Base-by-base conservation (phyloP, 352 stramenopile genomes). In the Pythium guiyangense region DNA sequence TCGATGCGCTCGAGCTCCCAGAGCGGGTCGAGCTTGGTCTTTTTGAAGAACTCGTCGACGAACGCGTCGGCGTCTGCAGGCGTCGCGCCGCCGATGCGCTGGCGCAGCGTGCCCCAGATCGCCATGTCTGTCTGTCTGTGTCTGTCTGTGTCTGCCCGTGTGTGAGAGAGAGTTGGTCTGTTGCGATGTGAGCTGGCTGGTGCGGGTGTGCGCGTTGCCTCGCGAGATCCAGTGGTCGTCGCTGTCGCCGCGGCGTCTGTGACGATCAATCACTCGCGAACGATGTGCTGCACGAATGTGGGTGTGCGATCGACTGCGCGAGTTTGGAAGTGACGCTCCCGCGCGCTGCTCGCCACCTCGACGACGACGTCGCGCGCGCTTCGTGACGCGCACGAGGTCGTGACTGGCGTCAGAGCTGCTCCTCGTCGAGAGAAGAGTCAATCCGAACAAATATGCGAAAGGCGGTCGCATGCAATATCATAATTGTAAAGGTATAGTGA, bases 41-140 rank as follows among this genome's bases (percentile, higher is more conserved):
- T 89, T 47, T 66, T 73, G 63, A 92, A 94, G 53, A 92, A 94
- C 15, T 86, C 71, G 54, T 92, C 70, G 25, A 94, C 72, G 57
- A 90, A 87, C 52, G 73, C 70, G 59, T 86, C 78, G 49, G 84
- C 88, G 63, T 92, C 81, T 6, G 74, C 77, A 42, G 70, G 60
- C 50, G 75, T 73, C 9, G 66, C 63, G 20, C 79, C 79, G 63
- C 84, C 74, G 49, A 93, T 87, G 49, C 76, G 73, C 58, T 93
- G 82, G 47, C 80, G 77, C 42, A 93, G 69, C 56, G 84, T 92
- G 40, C 82, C 84, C 84, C 84, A 93, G 45, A 93, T 74, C 63
- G 75, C 79, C 84, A 93, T 93, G 14, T 26, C 31, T 31, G 27
- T 15, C 20, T 35, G 5, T 59, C 42, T 34, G 29, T 59, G 44